Percentiles rank a stretch among this genome's conserved stretches.
These are phyloP conservation scores for Ceratocystis colombiana DNA, from an alignment of 2,329 filamentous ascomycete species.

Conservation along the genomic window DNA sequence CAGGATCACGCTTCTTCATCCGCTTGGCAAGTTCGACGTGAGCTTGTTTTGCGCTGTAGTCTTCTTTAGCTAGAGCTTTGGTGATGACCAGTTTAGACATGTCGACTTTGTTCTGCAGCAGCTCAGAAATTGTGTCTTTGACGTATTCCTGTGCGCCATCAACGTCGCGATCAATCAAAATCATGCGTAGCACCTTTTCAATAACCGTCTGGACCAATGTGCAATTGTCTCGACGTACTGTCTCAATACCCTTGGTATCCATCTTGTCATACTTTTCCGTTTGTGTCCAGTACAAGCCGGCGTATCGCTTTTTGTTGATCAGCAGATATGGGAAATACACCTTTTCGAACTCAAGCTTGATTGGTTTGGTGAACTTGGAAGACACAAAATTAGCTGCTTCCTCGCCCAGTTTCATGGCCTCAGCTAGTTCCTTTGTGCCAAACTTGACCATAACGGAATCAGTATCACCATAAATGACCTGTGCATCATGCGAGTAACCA, in stretches of 20 bases:
- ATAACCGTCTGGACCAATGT: constrained; percentile 92
- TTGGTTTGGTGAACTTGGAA: constrained; percentile 85
- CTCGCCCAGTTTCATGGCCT: constrained; percentile 90
- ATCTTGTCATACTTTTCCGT: constrained; percentile 96
- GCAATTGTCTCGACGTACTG: constrained; percentile 93
- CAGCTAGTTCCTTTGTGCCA: constrained; percentile 72
- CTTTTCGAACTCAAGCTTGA: constrained; percentile 98
- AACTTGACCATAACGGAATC: constrained; percentile 99
- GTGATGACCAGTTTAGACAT: constrained; percentile 99
- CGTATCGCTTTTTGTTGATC: constrained; percentile 99
- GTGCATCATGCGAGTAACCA: constrained; percentile 85
- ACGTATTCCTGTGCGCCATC: constrained; percentile 94
- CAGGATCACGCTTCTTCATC: constrained; percentile 94
- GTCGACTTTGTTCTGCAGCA: constrained; percentile 94
- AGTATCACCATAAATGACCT: constrained; percentile 97
- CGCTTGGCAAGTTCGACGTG: constrained; percentile 91
- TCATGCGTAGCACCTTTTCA: constrained; percentile 90
- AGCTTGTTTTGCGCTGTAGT: constrained; percentile 81
- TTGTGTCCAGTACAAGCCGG: constrained; percentile 94
- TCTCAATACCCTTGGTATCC: constrained; percentile 99
- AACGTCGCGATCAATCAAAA: constrained; percentile 85
- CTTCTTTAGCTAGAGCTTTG: constrained; percentile 80
- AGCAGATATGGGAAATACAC: constrained; percentile 96
- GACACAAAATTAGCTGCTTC: constrained; percentile 86
- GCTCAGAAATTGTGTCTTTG: constrained; percentile 87